Evolutionary conservation across 352 stramenopile genomes (phyloP).

Genomic region (Pythium scleroteichum): DNA sequence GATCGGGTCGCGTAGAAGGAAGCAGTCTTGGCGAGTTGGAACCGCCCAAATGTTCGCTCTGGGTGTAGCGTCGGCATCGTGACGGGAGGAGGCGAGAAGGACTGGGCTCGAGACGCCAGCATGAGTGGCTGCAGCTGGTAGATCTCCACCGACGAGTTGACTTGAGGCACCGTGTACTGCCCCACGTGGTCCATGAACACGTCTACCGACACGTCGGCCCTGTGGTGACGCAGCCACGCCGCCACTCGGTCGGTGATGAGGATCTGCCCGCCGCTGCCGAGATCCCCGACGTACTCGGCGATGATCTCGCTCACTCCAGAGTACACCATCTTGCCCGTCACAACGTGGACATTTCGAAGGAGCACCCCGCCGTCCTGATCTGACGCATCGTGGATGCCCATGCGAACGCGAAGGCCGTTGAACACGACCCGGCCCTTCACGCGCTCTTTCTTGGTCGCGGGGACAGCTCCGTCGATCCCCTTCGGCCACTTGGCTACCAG

Average conservation of each 20-base stretch:
- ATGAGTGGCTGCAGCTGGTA: constrained; percentile 42
- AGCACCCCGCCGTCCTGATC: constrained; percentile 1
- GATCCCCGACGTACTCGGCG: constrained; percentile 23
- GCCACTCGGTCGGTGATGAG: constrained; percentile 28
- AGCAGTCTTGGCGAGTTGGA: too few species aligned
- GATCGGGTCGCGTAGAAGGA: too few species aligned
- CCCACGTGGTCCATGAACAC: constrained; percentile 33
- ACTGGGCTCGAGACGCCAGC: constrained; percentile 5
- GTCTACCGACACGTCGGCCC: constrained; percentile 12
- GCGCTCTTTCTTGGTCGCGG: not conserved
- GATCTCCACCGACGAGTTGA: constrained; percentile 40
- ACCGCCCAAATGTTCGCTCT: too few species aligned
- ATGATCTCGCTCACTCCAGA: constrained; percentile 24
- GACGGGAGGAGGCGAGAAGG: too few species aligned
- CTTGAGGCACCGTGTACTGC: constrained; percentile 38
- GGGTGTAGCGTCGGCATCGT: too few species aligned
- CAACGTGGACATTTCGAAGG: constrained; percentile 20
- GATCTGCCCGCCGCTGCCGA: constrained; percentile 32
- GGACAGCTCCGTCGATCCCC: not conserved
- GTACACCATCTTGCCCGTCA: constrained; percentile 25
- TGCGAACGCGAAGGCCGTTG: constrained; percentile 29
- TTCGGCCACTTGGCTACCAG: not conserved
- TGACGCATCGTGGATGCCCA: constrained; percentile 24
- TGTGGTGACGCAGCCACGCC: constrained; percentile 23
- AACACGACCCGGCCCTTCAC: constrained; percentile 9